phyloP scores from a whole-genome alignment of 208 protist genomes.

The Porcisia deanei region DNA sequence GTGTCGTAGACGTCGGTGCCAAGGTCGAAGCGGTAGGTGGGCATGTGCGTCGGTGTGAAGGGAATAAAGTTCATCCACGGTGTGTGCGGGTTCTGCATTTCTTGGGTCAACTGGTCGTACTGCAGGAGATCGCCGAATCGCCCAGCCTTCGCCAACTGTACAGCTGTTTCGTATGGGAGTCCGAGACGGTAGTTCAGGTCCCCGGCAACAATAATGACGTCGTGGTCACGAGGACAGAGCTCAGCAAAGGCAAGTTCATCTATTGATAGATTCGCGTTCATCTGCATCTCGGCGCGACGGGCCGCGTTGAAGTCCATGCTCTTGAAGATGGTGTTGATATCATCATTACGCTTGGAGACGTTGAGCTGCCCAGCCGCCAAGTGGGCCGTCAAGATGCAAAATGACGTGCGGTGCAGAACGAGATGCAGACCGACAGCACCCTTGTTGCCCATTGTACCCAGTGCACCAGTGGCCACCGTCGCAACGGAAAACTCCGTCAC shows the following conservation, averaged over 20 bases:
- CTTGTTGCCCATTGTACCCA: conserved; percentile 93
- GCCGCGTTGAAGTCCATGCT: conserved; percentile 85
- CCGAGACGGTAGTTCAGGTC: conserved; percentile 94
- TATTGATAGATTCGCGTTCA: conserved; percentile 12
- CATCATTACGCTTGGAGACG: conserved; percentile 87
- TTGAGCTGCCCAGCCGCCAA: conserved; percentile 92
- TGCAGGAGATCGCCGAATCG: conserved; percentile 54
- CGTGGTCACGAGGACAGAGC: conserved; percentile 78
- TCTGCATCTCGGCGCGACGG: conserved; percentile 43
- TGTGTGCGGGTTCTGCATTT: conserved; percentile 70
- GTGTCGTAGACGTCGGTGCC: conserved; percentile 92
- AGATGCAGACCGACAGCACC: conserved; percentile 88
- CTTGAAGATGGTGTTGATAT: conserved; percentile 89
- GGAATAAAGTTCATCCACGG: conserved; percentile 79
- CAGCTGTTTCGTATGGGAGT: conserved; percentile 73
- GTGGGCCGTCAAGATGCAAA: conserved; percentile 93
- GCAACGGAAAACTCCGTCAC: conserved; percentile 58
- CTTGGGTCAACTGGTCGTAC: conserved; percentile 80
- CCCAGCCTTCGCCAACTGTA: conserved; percentile 38
- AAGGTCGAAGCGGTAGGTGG: conserved; percentile 93
- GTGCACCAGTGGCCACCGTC: conserved; percentile 82
- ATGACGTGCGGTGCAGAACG: conserved; percentile 60
- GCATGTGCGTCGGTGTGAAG: conserved; percentile 71
- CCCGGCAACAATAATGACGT: conserved; percentile 90
- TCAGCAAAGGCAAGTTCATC: conserved; percentile 35